Percentiles rank a stretch among this genome's conserved stretches.
phyloP scores from a whole-genome alignment of 208 protist genomes.

The Trypanosoma caninum region DNA sequence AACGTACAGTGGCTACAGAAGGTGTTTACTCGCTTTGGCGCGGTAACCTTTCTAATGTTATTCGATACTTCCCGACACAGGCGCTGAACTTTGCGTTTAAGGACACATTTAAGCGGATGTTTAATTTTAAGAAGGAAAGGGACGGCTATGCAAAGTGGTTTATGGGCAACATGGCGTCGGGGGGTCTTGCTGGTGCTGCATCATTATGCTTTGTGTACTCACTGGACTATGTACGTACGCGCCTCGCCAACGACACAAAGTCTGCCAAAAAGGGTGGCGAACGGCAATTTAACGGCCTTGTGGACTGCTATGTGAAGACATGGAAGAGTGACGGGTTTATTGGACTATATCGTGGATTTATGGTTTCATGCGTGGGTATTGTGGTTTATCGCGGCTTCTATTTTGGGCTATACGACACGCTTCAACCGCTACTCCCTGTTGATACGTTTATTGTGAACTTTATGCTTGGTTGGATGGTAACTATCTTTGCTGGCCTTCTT shows the following conservation, averaged over 20 bases:
- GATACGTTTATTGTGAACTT: conserved; percentile 74
- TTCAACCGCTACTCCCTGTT: conserved; percentile 66
- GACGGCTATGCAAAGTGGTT: conserved; percentile 88
- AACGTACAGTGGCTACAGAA: conserved; percentile 89
- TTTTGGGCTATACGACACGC: conserved; percentile 95
- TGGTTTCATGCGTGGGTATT: conserved; percentile 94
- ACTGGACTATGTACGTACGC: conserved; percentile 97
- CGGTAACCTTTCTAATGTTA: conserved; percentile 96
- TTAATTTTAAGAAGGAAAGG: conserved; percentile 87
- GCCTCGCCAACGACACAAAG: conserved; percentile 91
- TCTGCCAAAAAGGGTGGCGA: conserved; percentile 79
- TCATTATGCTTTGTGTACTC: conserved; percentile 97
- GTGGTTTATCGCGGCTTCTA: conserved; percentile 96
- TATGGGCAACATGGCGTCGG: conserved; percentile 93
- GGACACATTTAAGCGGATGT: conserved; percentile 94
- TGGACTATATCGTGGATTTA: conserved; percentile 96
- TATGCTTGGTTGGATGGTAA: conserved; percentile 67
- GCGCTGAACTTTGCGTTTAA: conserved; percentile 99
- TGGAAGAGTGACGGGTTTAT: conserved; percentile 66
- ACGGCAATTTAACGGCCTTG: conserved; percentile 94
- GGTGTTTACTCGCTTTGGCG: conserved; percentile 95
- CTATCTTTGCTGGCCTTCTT: conserved; percentile 62
- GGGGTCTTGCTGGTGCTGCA: conserved; percentile 94
- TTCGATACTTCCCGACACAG: conserved; percentile 98
- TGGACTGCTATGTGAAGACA: conserved; percentile 94